These are phyloP conservation scores for Kazachstania sp. DNA, from an alignment of 1,139 yeast species.

Conservation along the genomic window DNA sequence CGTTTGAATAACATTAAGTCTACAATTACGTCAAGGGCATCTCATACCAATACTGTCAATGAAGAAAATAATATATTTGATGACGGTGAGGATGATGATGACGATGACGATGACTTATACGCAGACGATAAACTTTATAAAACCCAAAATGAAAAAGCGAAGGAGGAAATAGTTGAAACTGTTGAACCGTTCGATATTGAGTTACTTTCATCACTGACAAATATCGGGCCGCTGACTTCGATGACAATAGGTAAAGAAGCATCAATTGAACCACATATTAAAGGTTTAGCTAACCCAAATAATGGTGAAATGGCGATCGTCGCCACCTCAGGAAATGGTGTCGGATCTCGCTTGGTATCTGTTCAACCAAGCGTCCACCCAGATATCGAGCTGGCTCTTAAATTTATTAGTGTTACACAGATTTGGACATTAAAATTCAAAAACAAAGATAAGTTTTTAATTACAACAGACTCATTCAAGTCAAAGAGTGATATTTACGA, in stretches of 20 bases:
- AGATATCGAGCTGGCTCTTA: constrained; percentile 55
- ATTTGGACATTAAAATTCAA: constrained; percentile 54
- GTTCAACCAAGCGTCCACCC: constrained; percentile 61
- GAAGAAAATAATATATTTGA: constrained; percentile 7
- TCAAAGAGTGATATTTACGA: constrained; percentile 66
- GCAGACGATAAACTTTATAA: constrained; percentile 12
- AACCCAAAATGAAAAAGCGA: constrained; percentile 14
- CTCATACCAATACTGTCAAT: constrained; percentile 6
- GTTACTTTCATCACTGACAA: constrained; percentile 49
- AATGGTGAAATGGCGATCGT: constrained; percentile 57
- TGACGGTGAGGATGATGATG: constrained; percentile 22
- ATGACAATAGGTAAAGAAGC: constrained; percentile 54
- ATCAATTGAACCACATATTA: constrained; percentile 47
- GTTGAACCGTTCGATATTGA: constrained; percentile 34
- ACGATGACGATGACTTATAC: constrained; percentile 28
- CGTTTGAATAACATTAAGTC: constrained; percentile 26
- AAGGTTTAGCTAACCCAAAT: constrained; percentile 63
- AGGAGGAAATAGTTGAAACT: constrained; percentile 30
- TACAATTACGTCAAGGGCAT: constrained; percentile 22
- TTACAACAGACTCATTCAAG: constrained; percentile 66
- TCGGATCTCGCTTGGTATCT: constrained; percentile 48
- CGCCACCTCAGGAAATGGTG: constrained; percentile 60
- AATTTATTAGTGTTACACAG: constrained; percentile 66
- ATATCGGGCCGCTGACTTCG: constrained; percentile 69
- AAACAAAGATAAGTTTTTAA: constrained; percentile 45